These are phyloP conservation scores for Amesomyces nigricolor DNA, from an alignment of 2,329 filamentous ascomycete genomes.

Conservation along the genomic window DNA sequence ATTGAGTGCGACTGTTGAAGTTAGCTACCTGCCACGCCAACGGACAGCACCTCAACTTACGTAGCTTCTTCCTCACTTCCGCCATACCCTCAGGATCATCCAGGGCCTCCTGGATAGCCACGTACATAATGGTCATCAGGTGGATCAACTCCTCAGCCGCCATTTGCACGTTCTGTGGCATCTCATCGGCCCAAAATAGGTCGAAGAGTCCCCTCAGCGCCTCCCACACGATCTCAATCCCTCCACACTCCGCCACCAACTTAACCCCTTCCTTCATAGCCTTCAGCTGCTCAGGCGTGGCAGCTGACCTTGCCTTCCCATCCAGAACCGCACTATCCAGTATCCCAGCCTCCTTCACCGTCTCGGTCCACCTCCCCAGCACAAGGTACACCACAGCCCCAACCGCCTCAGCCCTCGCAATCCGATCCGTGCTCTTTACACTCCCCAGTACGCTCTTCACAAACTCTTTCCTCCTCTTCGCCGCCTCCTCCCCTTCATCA, in stretches of 20 bases:
- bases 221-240: constrained; percentile 47
- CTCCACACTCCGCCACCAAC: constrained; percentile 47
- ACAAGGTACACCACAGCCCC: constrained; percentile 56
- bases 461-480: constrained; percentile 52
- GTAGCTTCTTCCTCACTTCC: constrained; percentile 43
- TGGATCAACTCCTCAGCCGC: constrained; percentile 57
- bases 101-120: constrained; percentile 52
- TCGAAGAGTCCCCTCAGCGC: constrained; percentile 46
- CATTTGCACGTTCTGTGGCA: constrained; percentile 43
- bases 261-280: constrained; percentile 52
- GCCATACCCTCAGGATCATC: constrained; percentile 47
- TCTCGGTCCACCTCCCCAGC: constrained; percentile 65
- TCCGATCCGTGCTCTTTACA: constrained; percentile 40
- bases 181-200: constrained; percentile 47
- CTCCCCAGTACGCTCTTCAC: constrained; percentile 47
- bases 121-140: constrained; percentile 58
- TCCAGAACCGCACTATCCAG: constrained; percentile 35
- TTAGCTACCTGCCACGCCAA: constrained; percentile 21
- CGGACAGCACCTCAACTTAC: constrained; percentile 35
- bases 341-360: constrained; percentile 44
- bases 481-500: constrained; percentile 61
- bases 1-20: constrained; percentile 46
- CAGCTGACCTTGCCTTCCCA: constrained; percentile 41
- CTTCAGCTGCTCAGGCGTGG: constrained; percentile 51
- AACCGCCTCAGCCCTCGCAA: constrained; percentile 47